Evolutionary conservation across 2,329 filamentous ascomycete species (phyloP).

Genomic region (Colletotrichum limetticola): DNA sequence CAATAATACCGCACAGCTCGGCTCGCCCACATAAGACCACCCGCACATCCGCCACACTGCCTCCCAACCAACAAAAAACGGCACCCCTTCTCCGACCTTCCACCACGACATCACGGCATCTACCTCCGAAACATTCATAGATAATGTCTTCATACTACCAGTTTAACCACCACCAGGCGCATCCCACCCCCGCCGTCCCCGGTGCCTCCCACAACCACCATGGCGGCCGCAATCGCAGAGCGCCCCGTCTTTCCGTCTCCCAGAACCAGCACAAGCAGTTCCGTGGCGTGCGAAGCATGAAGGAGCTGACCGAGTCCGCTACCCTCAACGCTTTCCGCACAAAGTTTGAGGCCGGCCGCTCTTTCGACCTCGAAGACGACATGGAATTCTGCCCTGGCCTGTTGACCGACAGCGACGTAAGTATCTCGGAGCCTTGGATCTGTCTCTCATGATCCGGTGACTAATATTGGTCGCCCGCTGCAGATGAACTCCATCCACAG

Average conservation of each 20-base stretch:
- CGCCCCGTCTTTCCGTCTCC: slow-evolving; percentile 80
- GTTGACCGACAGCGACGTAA: slow-evolving; percentile 93
- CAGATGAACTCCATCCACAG: slow-evolving; percentile 94
- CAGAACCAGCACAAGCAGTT: slow-evolving; percentile 90
- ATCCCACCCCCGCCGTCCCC: slow-evolving; percentile 64
- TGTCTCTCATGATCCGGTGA: slow-evolving; percentile 11
- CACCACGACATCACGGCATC: slow-evolving; percentile 14
- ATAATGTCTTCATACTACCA: slow-evolving; percentile 75
- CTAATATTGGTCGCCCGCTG: slow-evolving; percentile 45
- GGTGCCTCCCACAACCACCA: slow-evolving; percentile 80
- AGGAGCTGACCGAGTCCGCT: slow-evolving; percentile 84
- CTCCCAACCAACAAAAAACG: slow-evolving; percentile 25
- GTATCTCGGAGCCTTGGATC: slow-evolving; percentile 45
- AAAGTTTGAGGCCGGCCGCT: slow-evolving; percentile 90
- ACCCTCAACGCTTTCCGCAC: slow-evolving; percentile 82
- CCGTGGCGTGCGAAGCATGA: slow-evolving; percentile 85
- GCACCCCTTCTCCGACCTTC: neutral
- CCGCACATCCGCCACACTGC: slow-evolving; percentile 26
- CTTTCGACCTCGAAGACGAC: slow-evolving; percentile 96
- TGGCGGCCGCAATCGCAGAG: slow-evolving; percentile 85
- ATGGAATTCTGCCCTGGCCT: slow-evolving; percentile 94
- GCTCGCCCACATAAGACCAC: slow-evolving; percentile 29
- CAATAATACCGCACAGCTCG: slow-evolving; percentile 36
- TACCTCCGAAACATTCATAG: slow-evolving; percentile 20
- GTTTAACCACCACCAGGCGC: slow-evolving; percentile 68